These are phyloP conservation scores for Vitis labrusca DNA, from an alignment of 164 flowering plant genomes.

Conservation along the genomic window DNA sequence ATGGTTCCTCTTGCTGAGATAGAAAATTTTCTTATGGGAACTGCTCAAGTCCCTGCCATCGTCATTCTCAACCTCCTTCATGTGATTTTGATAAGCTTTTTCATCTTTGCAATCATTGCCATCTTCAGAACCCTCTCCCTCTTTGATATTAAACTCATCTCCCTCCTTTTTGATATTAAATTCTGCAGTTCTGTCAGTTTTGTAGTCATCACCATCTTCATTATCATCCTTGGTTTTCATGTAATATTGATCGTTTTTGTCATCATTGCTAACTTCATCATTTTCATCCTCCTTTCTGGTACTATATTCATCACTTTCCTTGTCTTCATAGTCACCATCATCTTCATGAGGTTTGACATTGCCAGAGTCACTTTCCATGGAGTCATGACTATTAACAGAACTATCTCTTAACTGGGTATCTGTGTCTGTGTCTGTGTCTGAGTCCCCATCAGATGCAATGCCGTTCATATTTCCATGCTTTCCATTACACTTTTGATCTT, in stretches of 20 bases:
- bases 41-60: not conserved
- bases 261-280: not conserved
- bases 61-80: not conserved
- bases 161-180: too few species aligned
- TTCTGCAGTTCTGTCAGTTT: too few species aligned
- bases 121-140: too few species aligned
- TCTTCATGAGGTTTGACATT: conserved; percentile 11
- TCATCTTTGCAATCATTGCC: too few species aligned
- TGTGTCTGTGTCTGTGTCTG: conserved; percentile 8
- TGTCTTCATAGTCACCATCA: conserved; percentile 20
- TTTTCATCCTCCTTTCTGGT: conserved; percentile 5
- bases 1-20: not conserved
- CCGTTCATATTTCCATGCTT: conserved; percentile 5
- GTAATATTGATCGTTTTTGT: too few species aligned
- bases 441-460: conserved; percentile 2
- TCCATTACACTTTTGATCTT: conserved; percentile 9
- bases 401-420: not conserved
- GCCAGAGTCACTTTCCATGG: conserved; percentile 7
- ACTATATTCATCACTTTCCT: conserved; percentile 2
- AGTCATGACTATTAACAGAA: conserved; percentile 1
- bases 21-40: conserved; percentile 23
- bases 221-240: too few species aligned
- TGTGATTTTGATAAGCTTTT: too few species aligned
- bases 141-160: too few species aligned
- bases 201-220: too few species aligned